phyloP scores from a whole-genome alignment of 257 asterid species.

The Ajuga chamaepitys region DNA sequence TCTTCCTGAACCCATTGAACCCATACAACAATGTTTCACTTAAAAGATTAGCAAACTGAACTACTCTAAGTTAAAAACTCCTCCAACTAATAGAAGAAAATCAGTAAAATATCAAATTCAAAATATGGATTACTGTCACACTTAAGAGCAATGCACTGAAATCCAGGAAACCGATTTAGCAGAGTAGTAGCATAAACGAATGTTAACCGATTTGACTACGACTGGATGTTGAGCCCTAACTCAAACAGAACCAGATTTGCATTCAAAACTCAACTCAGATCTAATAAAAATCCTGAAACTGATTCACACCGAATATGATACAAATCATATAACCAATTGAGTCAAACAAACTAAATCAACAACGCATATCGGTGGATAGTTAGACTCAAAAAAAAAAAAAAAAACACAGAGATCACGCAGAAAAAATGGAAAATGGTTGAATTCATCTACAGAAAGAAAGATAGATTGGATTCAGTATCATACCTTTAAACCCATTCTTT shows the following conservation, averaged over 20 bases:
- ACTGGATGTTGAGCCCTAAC: background rate
- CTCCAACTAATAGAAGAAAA: background rate
- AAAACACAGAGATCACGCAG: background rate
- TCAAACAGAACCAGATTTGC: background rate
- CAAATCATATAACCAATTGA: too few relatives aligned
- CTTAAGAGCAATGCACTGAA: background rate
- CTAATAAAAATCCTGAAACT: background rate
- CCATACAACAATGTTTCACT: background rate
- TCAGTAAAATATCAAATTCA: background rate
- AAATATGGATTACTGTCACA: background rate
- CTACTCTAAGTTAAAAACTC: background rate
- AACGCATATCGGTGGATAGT: background rate
- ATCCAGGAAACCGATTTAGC: background rate
- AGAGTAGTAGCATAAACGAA: background rate
- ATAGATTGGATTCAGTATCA: background rate
- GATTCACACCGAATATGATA: background rate
- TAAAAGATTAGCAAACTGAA: background rate
- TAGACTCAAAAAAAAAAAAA: background rate
- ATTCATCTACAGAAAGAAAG: background rate
- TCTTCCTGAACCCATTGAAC: slow-evolving; percentile 64
- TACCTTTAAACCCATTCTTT: slow-evolving; percentile 42
- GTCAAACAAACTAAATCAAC: background rate
- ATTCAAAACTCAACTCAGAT: background rate
- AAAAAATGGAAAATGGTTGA: background rate
- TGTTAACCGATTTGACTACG: background rate